Conservation (phyloP, 306 rosid genomes). For the Senna siamea region DNA sequence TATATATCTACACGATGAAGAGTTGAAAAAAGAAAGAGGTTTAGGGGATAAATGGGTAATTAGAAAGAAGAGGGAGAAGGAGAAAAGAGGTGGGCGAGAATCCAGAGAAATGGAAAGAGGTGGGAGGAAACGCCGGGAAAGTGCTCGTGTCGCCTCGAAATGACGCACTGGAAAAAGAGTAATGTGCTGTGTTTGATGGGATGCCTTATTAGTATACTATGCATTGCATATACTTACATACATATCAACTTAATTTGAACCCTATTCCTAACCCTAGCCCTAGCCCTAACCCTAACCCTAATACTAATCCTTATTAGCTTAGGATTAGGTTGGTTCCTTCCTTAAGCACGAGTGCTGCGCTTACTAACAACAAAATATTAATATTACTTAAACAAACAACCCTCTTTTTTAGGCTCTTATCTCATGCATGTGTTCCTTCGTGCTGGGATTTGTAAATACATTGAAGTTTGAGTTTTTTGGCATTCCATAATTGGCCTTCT, state of each 20-base stretch:
- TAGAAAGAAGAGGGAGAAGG: constrained; percentile 32
- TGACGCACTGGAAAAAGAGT: constrained; percentile 54
- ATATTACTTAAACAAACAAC: background rate
- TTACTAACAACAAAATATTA: background rate
- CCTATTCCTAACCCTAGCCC: constrained; percentile 26
- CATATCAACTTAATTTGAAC: constrained; percentile 26
- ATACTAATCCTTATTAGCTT: constrained; percentile 8
- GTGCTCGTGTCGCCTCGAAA: constrained; percentile 99
- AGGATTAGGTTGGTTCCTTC: constrained; percentile 45
- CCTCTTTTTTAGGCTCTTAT: constrained; percentile 12
- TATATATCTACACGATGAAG: too few species aligned
- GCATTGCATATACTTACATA: background rate
- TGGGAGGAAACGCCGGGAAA: constrained; percentile 98
- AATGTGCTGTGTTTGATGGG: constrained; percentile 43
- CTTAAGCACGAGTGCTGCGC: constrained; percentile 17
- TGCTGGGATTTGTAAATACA: constrained; percentile 9
- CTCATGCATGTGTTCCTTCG: constrained; percentile 33
- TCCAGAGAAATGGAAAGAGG: constrained; percentile 51
- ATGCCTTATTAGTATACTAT: background rate
- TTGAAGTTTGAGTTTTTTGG: constrained; percentile 19
- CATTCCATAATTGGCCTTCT: constrained; percentile 12
- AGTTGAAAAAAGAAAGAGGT: too few species aligned
- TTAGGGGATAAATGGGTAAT: constrained; percentile 26
- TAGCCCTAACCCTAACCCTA: constrained; percentile 14
- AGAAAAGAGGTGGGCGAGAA: constrained; percentile 60